Evolutionary conservation across 805 yeast species (phyloP).

Genomic region (Kodamaea leandrae): DNA sequence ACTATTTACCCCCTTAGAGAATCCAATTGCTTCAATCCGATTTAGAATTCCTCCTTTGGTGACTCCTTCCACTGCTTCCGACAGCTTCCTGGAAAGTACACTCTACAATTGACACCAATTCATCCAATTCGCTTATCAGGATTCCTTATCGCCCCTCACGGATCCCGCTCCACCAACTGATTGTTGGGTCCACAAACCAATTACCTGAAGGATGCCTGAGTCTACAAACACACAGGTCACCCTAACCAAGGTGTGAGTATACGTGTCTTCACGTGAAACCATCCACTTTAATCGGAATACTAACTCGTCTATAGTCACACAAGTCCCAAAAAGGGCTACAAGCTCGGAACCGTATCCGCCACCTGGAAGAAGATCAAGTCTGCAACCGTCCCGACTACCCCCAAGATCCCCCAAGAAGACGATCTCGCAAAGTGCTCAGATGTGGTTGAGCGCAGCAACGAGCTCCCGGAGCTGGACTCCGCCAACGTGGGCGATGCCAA

Average conservation of each 20-base stretch:
- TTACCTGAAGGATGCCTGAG: constrained; percentile 16
- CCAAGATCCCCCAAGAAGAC: neutral
- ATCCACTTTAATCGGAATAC: too few species aligned
- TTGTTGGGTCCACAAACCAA: too few species aligned
- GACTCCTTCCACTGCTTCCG: too few species aligned
- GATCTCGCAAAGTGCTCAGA: neutral
- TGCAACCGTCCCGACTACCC: constrained; percentile 14
- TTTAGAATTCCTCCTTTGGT: too few species aligned
- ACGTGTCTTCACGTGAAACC: neutral
- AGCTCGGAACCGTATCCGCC: constrained; percentile 40
- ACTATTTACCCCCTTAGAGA: too few species aligned
- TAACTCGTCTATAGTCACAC: constrained; percentile 28
- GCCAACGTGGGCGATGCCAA: too few species aligned
- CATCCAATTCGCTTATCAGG: too few species aligned
- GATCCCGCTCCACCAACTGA: too few species aligned
- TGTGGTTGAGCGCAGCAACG: neutral
- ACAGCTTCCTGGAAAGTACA: too few species aligned
- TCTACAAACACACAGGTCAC: constrained; percentile 19
- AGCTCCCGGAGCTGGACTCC: constrained; percentile 1
- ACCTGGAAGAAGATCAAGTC: constrained; percentile 43
- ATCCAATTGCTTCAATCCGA: too few species aligned
- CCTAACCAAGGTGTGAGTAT: constrained; percentile 24
- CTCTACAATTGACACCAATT: too few species aligned
- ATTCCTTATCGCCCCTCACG: too few species aligned
- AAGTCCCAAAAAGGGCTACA: constrained; percentile 34